These are phyloP conservation scores for Lignosus rhinocerotis DNA, from an alignment of 1,284 basidiomycete species.

Conservation along the genomic window DNA sequence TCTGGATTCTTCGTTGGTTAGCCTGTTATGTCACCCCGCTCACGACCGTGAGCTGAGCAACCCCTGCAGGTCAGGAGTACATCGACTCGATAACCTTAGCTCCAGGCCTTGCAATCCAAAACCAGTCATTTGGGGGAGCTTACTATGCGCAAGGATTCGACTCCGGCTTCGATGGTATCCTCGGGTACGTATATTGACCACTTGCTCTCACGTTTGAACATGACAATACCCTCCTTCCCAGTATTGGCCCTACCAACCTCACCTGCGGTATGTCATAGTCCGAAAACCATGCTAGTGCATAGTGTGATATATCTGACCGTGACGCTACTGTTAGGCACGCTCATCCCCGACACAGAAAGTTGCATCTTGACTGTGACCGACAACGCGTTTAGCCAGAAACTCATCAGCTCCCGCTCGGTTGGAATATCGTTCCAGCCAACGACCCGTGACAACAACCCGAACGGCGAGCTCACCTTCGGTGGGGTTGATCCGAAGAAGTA, in stretches of 20 bases:
- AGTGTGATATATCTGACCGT: background rate
- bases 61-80: slow-evolving; percentile 16
- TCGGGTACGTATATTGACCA: slow-evolving; percentile 33
- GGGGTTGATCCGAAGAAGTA: background rate
- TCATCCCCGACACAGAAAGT: background rate
- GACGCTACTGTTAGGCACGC: background rate
- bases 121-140: slow-evolving; percentile 56
- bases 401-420: slow-evolving; percentile 10
- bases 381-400: slow-evolving; percentile 40
- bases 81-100: slow-evolving; percentile 31
- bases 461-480: slow-evolving; percentile 4
- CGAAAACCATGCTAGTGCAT: background rate
- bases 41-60: background rate
- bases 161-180: slow-evolving; percentile 46
- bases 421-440: slow-evolving; percentile 7
- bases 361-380: slow-evolving; percentile 37
- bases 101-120: slow-evolving; percentile 13
- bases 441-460: background rate
- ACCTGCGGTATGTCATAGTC: slow-evolving; percentile 31
- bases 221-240: background rate
- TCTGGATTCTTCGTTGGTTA: slow-evolving; percentile 49
- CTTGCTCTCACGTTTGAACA: background rate
- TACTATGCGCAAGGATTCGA: slow-evolving; percentile 34
- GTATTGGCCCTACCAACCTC: slow-evolving; percentile 47
- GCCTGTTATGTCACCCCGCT: background rate